Conservation (phyloP, 108 stramenopile genomes). For the Chaetoceros muelleri region DNA sequence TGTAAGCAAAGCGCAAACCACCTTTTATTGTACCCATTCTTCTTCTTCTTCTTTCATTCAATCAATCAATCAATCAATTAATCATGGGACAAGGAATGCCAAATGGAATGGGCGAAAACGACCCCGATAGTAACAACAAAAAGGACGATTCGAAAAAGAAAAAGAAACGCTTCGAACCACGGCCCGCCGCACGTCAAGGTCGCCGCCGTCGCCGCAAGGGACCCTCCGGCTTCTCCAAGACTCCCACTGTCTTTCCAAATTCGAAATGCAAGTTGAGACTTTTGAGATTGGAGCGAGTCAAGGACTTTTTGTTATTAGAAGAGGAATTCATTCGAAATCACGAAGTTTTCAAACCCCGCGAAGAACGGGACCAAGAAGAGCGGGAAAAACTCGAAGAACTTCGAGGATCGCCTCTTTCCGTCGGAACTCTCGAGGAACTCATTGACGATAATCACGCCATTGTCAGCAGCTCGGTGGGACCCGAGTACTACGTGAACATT, state of each 20-base stretch:
- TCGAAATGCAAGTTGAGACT: conserved; percentile 95
- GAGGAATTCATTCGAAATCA: conserved; percentile 99
- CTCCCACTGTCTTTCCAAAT: conserved; percentile 84
- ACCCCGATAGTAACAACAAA: conserved; percentile 44
- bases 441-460: conserved; percentile 99
- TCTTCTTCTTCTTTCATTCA: too few species aligned
- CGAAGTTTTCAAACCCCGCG: conserved; percentile 95
- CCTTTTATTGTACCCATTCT: too few species aligned
- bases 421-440: conserved; percentile 97
- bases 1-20: too few species aligned
- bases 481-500: conserved; percentile 99
- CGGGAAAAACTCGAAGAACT: conserved; percentile 97
- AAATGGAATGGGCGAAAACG: conserved; percentile 18
- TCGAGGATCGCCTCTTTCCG: conserved; percentile 91
- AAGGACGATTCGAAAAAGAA: conserved; percentile 79
- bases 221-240: conserved; percentile 71
- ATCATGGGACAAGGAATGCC: conserved; percentile 13
- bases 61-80: too few species aligned
- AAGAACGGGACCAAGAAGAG: conserved; percentile 94
- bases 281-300: conserved; percentile 96
- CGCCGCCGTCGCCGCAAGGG: conserved; percentile 91
- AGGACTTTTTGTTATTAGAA: conserved; percentile 98
- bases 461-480: conserved; percentile 88
- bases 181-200: conserved; percentile 60
- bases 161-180: conserved; percentile 95